Evolutionary conservation across 169 alveolate species (phyloP).

Genomic region (Cryptosporidium meleagridis): DNA sequence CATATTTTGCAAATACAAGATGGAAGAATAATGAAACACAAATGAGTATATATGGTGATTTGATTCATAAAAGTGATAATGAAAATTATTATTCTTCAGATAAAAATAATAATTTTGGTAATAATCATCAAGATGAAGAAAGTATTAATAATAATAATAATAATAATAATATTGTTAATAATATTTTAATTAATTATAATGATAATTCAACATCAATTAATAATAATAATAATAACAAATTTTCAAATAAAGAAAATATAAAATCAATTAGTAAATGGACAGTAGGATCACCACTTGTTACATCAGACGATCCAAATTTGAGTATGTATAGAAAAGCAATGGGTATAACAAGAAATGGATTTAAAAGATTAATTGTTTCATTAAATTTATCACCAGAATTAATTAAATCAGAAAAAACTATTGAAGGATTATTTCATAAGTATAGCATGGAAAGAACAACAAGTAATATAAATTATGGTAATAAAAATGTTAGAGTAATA

Average conservation of each 20-base stretch:
- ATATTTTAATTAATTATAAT: background rate
- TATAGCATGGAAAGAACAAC: constrained; percentile 54
- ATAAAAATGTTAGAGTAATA: constrained; percentile 57
- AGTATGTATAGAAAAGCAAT: constrained; percentile 46
- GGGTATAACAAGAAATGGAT: constrained; percentile 71
- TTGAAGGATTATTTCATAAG: constrained; percentile 29
- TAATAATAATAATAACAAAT: background rate
- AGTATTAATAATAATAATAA: background rate
- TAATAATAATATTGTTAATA: background rate
- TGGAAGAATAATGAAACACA: constrained; percentile 62
- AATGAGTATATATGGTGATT: constrained; percentile 29
- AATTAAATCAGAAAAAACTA: constrained; percentile 47
- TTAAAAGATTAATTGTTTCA: constrained; percentile 52
- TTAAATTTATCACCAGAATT: constrained; percentile 52
- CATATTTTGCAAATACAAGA: constrained; percentile 55
- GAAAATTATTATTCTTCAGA: background rate
- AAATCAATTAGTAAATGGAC: constrained; percentile 58
- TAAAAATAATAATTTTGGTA: background rate
- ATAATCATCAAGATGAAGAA: background rate
- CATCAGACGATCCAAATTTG: constrained; percentile 60
- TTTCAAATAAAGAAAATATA: background rate
- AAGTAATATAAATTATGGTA: constrained; percentile 22
- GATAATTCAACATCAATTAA: background rate
- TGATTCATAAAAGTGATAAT: background rate
- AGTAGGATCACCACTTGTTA: constrained; percentile 45